phyloP scores from a whole-genome alignment of 2,329 filamentous ascomycete species.

The Calonectria pteridis region DNA sequence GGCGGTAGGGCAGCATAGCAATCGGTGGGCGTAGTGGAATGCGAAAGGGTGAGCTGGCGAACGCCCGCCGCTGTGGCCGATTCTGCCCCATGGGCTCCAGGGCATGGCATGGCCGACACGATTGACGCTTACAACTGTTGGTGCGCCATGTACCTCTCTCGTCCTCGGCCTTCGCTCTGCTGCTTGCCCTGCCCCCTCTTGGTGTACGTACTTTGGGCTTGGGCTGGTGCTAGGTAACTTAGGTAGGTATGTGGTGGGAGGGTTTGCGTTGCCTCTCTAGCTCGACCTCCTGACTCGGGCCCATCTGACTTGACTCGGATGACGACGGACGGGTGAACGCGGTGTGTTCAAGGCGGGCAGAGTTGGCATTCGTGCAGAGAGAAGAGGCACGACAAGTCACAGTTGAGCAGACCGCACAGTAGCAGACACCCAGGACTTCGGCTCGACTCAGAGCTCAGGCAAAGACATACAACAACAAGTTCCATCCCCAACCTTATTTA shows the following conservation, averaged over 20 bases:
- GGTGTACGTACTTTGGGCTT: slow-evolving; percentile 7
- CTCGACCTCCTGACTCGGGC: slow-evolving; percentile 43
- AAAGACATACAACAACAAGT: slow-evolving; percentile 12
- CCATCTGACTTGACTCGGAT: slow-evolving; percentile 47
- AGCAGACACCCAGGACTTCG: slow-evolving; percentile 12
- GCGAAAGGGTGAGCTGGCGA: slow-evolving; percentile 7
- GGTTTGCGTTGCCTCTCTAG: slow-evolving; percentile 21
- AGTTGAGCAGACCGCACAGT: neutral
- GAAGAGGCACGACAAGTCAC: neutral
- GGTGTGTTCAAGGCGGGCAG: slow-evolving; percentile 33
- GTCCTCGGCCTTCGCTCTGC: slow-evolving; percentile 4
- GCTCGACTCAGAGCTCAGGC: slow-evolving; percentile 17
- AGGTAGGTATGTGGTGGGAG: slow-evolving; percentile 16
- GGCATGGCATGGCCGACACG: slow-evolving; percentile 8
- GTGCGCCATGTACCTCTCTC: slow-evolving; percentile 17
- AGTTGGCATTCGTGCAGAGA: slow-evolving; percentile 15
- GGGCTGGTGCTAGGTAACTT: slow-evolving; percentile 5
- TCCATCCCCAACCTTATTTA: slow-evolving; percentile 16
- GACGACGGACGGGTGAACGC: slow-evolving; percentile 36
- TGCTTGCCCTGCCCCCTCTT: neutral
- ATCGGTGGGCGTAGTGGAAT: slow-evolving; percentile 6
- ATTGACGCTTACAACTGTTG: slow-evolving; percentile 15
- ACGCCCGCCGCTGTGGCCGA: slow-evolving; percentile 31
- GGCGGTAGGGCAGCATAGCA: neutral
- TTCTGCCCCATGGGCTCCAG: neutral